Evolutionary conservation across 371 early-diverging fungal species (phyloP).

Genomic region (Apophysomyces sp.): DNA sequence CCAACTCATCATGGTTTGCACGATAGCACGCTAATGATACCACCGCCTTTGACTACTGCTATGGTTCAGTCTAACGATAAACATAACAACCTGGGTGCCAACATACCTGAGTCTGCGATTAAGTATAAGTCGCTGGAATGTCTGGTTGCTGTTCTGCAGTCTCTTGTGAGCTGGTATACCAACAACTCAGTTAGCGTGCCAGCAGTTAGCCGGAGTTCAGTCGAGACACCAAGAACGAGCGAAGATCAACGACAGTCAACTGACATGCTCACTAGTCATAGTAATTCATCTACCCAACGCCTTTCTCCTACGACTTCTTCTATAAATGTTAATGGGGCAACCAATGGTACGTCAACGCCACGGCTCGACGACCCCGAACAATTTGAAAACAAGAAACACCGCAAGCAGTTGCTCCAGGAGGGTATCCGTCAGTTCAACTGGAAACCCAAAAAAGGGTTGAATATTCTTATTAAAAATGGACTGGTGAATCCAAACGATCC

Average conservation of each 20-base stretch:
- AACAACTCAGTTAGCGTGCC: conserved; percentile 50
- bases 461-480: conserved; percentile 62
- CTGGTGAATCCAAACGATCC: conserved; percentile 62
- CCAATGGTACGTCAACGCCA: conserved; percentile 36
- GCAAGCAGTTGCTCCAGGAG: conserved; percentile 78
- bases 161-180: conserved; percentile 53
- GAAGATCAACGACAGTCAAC: conserved; percentile 29
- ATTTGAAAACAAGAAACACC: conserved; percentile 77
- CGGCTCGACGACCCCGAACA: conserved; percentile 70
- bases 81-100: conserved; percentile 30
- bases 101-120: conserved; percentile 46
- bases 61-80: conserved; percentile 50
- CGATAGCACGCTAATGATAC: conserved; percentile 35
- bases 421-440: conserved; percentile 83
- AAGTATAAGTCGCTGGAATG: conserved; percentile 56
- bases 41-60: conserved; percentile 50
- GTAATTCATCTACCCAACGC: conserved; percentile 38
- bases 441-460: conserved; percentile 93
- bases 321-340: conserved; percentile 17
- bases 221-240: conserved; percentile 46
- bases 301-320: conserved; percentile 56
- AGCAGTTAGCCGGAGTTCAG: conserved; percentile 25
- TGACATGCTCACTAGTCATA: conserved; percentile 20
- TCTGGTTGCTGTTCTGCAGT: conserved; percentile 52
- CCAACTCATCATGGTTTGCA: conserved; percentile 16